phyloP scores from a whole-genome alignment of 2,329 filamentous ascomycete species.

The Microthyrium microscopicum region DNA sequence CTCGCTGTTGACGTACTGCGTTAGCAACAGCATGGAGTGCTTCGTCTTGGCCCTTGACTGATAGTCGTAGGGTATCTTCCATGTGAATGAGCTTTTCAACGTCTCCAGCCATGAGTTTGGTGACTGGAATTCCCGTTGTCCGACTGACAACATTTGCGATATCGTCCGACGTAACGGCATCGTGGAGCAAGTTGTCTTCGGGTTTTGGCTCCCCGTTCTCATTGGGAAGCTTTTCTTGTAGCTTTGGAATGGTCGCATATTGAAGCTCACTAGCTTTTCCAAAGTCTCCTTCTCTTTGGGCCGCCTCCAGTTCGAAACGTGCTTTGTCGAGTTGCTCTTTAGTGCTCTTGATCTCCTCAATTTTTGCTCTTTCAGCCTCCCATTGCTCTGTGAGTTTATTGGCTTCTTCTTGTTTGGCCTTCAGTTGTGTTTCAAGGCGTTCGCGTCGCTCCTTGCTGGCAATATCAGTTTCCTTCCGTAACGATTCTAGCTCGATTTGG shows the following conservation, averaged over 20 bases:
- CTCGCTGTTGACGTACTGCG: slow-evolving; percentile 84
- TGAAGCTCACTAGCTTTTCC: slow-evolving; percentile 77
- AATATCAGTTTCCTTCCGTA: slow-evolving; percentile 86
- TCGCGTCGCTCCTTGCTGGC: slow-evolving; percentile 75
- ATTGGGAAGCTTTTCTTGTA: slow-evolving; percentile 65
- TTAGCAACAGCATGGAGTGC: slow-evolving; percentile 81
- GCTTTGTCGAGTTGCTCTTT: slow-evolving; percentile 83
- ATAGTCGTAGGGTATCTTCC: slow-evolving; percentile 74
- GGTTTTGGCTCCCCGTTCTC: slow-evolving; percentile 39
- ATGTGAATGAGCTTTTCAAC: slow-evolving; percentile 90
- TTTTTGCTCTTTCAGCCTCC: slow-evolving; percentile 77
- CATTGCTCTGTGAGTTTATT: slow-evolving; percentile 62
- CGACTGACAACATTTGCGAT: slow-evolving; percentile 84
- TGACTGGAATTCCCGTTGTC: slow-evolving; percentile 82
- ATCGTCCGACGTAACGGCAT: slow-evolving; percentile 88
- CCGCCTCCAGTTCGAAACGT: slow-evolving; percentile 68
- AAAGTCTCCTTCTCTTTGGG: slow-evolving; percentile 77
- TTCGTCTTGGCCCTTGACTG: slow-evolving; percentile 85
- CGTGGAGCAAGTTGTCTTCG: slow-evolving; percentile 57
- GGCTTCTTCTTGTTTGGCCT: slow-evolving; percentile 60
- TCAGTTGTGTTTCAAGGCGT: slow-evolving; percentile 64
- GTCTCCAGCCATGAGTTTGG: slow-evolving; percentile 82
- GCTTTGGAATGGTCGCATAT: slow-evolving; percentile 68
- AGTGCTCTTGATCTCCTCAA: slow-evolving; percentile 70
- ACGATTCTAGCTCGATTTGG: slow-evolving; percentile 86